Base-by-base conservation (phyloP, 192 early-diverging fungal genomes). In the Thoreauomyces humboldtii region DNA sequence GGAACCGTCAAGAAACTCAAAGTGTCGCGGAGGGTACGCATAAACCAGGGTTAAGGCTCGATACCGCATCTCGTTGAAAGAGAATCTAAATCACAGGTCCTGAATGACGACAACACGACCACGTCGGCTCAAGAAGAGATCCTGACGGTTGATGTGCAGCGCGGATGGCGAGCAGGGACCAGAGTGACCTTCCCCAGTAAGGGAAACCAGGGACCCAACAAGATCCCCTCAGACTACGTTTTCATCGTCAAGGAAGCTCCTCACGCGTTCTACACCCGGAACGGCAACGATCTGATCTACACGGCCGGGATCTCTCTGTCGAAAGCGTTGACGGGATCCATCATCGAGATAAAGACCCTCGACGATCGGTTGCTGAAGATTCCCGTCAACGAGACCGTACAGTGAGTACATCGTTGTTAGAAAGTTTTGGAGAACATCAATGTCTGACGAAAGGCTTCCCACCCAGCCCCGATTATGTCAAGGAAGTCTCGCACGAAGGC, bases 171-270 rank as follows among this genome's bases (percentile, higher is more conserved):
- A 38, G 45, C 74, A 32, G 81, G 81, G 0, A 86, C 84, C 11
- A 47, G 65, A 25, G 68, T 86, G 28, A 76, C 72, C 7, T 86
- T 86, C 57, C 79, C 79, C 19, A 35, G 63, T 12, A 73, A 77
- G 32, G 84, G 84, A 7, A 80, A 86, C 52, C 82, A 84, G 63
- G 78, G 71, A 3, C 77, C 80, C 9, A 84, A 84, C 59, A 77
- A 59, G 48, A 77, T 84, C 35, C 80, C 81, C 37, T 64, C 71
- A 28, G 80, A 82, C 67, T 61, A 84, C 24, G 66, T 77, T 15
- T 79, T 86, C 60, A 57, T 71, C 27, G 63, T 86, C 28, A 74
- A 78, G 44, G 71, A 84, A 53, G 45, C 55, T 7, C 70, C 71
- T 11, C 82, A 86, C 54, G 32, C 45, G 9, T 38, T 48, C 7